phyloP scores from a whole-genome alignment of 2,329 filamentous ascomycete genomes.

The Clonostachys byssicola region DNA sequence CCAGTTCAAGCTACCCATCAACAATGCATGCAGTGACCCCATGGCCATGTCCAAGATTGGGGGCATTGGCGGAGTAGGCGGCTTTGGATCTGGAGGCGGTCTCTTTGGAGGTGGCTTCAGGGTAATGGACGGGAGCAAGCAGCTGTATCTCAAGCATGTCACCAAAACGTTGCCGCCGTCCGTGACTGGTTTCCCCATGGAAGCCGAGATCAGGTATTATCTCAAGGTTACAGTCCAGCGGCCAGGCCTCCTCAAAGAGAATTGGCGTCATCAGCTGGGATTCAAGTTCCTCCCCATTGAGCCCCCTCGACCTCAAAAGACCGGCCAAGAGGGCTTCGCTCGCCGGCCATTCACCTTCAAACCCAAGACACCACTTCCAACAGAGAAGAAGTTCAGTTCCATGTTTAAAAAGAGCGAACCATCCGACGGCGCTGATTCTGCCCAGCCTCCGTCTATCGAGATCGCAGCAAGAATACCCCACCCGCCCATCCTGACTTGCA shows the following conservation, averaged over 20 bases:
- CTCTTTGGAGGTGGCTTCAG: conserved; percentile 49
- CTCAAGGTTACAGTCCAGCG: conserved; percentile 92
- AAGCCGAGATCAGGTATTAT: conserved; percentile 90
- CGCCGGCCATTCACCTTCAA: conserved; percentile 62
- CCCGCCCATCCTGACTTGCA: conserved; percentile 85
- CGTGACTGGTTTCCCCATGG: conserved; percentile 77
- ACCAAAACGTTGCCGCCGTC: conserved; percentile 87
- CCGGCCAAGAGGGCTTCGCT: conserved; percentile 79
- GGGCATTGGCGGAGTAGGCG: conserved; percentile 49
- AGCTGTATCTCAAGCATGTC: conserved; percentile 65
- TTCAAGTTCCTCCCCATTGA: conserved; percentile 94
- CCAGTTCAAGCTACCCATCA: conserved; percentile 72
- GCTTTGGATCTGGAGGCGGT: conserved; percentile 36
- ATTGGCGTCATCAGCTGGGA: conserved; percentile 64
- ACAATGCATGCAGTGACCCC: conserved; percentile 63
- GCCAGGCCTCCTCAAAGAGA: conserved; percentile 87
- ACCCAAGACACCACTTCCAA: conserved; percentile 25
- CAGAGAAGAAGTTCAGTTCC: conserved; percentile 48
- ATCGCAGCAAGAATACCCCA: conserved; percentile 76
- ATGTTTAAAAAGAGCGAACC: conserved; percentile 42
- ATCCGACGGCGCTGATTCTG: conserved; percentile 5
- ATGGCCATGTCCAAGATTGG: conserved; percentile 49
- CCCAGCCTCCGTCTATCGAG: conserved; percentile 62
- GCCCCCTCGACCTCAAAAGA: conserved; percentile 65
- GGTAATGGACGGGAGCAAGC: conserved; percentile 59